Conservation (phyloP, 2,329 filamentous ascomycete genomes). For the Atkinsonella texensis region DNA sequence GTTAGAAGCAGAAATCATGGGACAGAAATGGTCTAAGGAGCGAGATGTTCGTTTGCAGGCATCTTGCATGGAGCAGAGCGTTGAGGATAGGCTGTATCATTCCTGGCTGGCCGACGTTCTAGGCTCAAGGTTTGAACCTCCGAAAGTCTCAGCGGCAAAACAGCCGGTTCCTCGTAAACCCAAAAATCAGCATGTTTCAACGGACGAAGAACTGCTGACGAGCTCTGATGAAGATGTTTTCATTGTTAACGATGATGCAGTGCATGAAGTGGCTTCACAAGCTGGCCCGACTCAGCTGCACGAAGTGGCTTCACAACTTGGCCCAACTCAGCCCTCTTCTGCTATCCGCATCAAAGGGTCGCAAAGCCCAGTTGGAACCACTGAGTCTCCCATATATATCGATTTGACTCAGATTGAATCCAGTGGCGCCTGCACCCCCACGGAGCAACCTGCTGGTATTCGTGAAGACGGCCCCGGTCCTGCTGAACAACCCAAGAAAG, state of each 20-base stretch:
- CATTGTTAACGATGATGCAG: conserved; percentile 23
- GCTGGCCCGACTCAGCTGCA: neutral
- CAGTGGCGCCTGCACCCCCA: conserved; percentile 7
- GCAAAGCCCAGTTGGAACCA: conserved; percentile 5
- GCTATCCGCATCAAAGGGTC: neutral
- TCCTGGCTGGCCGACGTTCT: conserved; percentile 38
- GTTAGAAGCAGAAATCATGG: conserved; percentile 38
- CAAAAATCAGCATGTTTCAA: conserved; percentile 21
- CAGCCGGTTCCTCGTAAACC: neutral
- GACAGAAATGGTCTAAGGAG: conserved; percentile 38
- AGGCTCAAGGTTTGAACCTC: conserved; percentile 26
- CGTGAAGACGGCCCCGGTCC: conserved; percentile 7
- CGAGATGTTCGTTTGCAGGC: conserved; percentile 43
- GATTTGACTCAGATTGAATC: conserved; percentile 19
- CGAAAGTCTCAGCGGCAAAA: conserved; percentile 18
- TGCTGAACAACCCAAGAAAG: neutral
- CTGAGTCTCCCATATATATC: conserved; percentile 13
- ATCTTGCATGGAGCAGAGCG: conserved; percentile 47
- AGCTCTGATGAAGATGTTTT: conserved; percentile 40
- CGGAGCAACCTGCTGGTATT: neutral
- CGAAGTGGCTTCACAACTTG: neutral
- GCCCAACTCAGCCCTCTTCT: neutral
- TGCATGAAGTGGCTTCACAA: neutral
- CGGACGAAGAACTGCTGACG: conserved; percentile 30
- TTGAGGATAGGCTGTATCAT: conserved; percentile 47